Conservation (phyloP, 306 rosid genomes). For the Ormosia semicastrata region DNA sequence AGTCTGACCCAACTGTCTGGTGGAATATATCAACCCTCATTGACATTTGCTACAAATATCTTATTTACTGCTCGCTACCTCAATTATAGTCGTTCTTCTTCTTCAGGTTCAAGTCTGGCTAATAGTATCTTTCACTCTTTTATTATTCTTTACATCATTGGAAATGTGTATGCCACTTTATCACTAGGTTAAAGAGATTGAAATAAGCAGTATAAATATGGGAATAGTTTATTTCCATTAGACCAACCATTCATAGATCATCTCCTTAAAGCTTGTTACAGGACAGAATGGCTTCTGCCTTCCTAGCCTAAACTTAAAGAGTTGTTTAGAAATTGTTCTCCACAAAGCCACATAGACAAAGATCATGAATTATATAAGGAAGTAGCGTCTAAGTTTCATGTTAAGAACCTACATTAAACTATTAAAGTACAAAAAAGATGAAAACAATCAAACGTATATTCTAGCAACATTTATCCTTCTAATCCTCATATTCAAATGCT, state of each 20-base stretch:
- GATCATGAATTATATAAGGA: not conserved
- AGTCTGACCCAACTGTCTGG: not conserved
- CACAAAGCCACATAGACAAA: not conserved
- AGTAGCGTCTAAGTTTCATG: not conserved
- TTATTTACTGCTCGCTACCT: not conserved
- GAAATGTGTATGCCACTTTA: not conserved
- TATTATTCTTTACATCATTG: not conserved
- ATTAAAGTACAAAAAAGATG: not conserved
- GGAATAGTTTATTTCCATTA: not conserved
- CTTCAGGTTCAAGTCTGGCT: not conserved
- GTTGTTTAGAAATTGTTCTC: not conserved
- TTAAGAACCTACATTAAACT: not conserved
- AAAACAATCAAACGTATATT: not conserved
- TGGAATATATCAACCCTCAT: not conserved
- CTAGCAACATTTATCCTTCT: slow-evolving; percentile 18
- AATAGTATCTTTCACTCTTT: not conserved
- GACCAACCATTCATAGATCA: not conserved
- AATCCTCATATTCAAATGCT: not conserved
- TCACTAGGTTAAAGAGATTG: not conserved
- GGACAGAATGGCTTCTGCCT: not conserved
- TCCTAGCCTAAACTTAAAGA: not conserved
- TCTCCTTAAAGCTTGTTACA: not conserved
- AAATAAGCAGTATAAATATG: not conserved
- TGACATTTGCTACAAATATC: not conserved
- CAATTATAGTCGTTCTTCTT: not conserved